Conservation (phyloP, 805 yeast genomes). For the Lipomyces spencermartinsiae region DNA sequence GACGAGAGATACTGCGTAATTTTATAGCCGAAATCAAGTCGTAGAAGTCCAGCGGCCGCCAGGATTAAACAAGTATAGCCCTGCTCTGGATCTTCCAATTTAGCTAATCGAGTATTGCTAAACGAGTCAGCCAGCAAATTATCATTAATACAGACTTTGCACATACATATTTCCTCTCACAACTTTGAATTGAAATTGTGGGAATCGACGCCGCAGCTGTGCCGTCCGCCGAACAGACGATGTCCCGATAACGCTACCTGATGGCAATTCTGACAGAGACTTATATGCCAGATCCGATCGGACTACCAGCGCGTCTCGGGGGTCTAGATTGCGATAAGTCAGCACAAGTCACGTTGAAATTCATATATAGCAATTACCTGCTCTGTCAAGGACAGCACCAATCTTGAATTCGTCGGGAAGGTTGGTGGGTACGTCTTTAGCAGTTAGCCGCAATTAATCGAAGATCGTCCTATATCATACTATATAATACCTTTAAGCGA, state of each 20-base stretch:
- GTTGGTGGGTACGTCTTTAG: conserved; percentile 67
- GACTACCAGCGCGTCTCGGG: conserved; percentile 86
- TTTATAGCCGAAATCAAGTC: conserved; percentile 74
- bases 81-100: conserved; percentile 68
- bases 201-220: conserved; percentile 79
- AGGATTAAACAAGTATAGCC: conserved; percentile 74
- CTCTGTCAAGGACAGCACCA: conserved; percentile 85
- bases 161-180: conserved; percentile 74
- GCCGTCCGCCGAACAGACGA: conserved; percentile 94
- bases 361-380: conserved; percentile 42
- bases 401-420: conserved; percentile 88
- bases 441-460: neutral
- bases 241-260: conserved; percentile 88
- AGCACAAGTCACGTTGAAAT: neutral
- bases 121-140: too few species aligned
- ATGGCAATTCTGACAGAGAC: conserved; percentile 75
- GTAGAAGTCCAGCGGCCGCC: conserved; percentile 89
- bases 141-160: conserved; percentile 32
- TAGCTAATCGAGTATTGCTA: conserved; percentile 73
- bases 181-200: conserved; percentile 77
- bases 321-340: conserved; percentile 57
- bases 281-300: conserved; percentile 66
- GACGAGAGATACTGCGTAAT: conserved; percentile 74
- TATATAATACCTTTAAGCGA: conserved; percentile 80
- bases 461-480: neutral